Conservation (phyloP, 768 basidiomycete genomes). For the Amanita subjunquillea region DNA sequence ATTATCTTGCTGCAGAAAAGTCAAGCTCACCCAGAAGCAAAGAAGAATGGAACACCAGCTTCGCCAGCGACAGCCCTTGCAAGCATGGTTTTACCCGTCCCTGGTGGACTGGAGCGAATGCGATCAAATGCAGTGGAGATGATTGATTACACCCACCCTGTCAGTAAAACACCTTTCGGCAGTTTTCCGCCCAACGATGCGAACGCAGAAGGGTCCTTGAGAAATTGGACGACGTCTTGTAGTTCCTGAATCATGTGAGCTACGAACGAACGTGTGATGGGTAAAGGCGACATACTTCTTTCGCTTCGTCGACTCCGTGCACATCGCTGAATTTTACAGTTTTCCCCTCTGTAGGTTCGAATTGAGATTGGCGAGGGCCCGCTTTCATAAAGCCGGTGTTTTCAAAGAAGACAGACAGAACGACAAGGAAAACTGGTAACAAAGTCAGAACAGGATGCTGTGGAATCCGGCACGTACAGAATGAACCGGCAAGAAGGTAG, state of each 20-base stretch:
- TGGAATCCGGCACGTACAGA: slow-evolving; percentile 38
- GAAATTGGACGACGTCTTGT: slow-evolving; percentile 89
- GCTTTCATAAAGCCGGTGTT: slow-evolving; percentile 90
- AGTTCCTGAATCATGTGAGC: slow-evolving; percentile 51
- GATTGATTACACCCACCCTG: slow-evolving; percentile 36
- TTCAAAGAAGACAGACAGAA: slow-evolving; percentile 84
- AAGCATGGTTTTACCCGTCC: slow-evolving; percentile 98
- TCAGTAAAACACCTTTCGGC: slow-evolving; percentile 86
- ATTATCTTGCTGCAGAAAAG: background rate
- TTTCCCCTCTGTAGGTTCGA: slow-evolving; percentile 73
- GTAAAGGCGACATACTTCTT: slow-evolving; percentile 46
- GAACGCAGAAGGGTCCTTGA: slow-evolving; percentile 89
- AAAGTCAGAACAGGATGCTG: background rate
- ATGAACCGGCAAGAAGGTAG: slow-evolving; percentile 43
- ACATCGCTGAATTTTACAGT: slow-evolving; percentile 90
- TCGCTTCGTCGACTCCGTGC: slow-evolving; percentile 96
- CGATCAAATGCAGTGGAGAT: background rate
- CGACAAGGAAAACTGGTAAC: slow-evolving; percentile 62
- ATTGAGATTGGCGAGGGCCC: slow-evolving; percentile 71
- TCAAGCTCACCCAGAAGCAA: slow-evolving; percentile 70
- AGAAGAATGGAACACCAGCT: slow-evolving; percentile 96
- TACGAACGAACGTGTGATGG: background rate
- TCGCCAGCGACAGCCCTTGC: slow-evolving; percentile 96
- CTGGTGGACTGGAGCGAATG: slow-evolving; percentile 46
- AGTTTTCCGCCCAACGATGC: slow-evolving; percentile 87